phyloP scores from a whole-genome alignment of 148 eudicot genomes.

The Spergularia bocconei region DNA sequence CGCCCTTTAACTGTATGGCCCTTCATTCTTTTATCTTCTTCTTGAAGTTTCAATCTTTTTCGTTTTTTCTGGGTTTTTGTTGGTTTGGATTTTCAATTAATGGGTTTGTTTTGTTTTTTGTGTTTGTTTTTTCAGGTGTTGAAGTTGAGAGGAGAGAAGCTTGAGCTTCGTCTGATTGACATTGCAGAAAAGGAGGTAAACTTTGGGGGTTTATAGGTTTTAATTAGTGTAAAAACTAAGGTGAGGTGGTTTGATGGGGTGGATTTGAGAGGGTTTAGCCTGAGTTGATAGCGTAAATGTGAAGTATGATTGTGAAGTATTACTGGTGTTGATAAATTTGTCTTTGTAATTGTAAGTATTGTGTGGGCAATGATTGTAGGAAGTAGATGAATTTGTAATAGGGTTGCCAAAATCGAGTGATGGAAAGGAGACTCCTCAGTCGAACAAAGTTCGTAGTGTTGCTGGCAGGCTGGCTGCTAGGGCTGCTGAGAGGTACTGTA shows the following conservation, averaged over 20 bases:
- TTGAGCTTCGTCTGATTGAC: slow-evolving; percentile 37
- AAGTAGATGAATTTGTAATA: slow-evolving; percentile 67
- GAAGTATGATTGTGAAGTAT: too few species aligned
- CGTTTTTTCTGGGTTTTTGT: not conserved
- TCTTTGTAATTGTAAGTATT: not conserved
- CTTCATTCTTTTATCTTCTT: not conserved
- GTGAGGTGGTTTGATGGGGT: not conserved
- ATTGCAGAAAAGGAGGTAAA: slow-evolving; percentile 45
- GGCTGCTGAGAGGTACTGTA: slow-evolving; percentile 60
- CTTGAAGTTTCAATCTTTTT: not conserved
- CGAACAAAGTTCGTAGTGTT: slow-evolving; percentile 67
- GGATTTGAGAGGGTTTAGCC: not conserved
- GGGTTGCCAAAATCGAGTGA: slow-evolving; percentile 60
- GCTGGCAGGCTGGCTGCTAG: slow-evolving; percentile 68
- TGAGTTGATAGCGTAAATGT: not conserved
- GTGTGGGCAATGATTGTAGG: slow-evolving; percentile 32
- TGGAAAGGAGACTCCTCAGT: slow-evolving; percentile 60
- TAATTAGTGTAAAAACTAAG: not conserved
- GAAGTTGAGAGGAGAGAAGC: slow-evolving; percentile 42
- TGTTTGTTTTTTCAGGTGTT: slow-evolving; percentile 32
- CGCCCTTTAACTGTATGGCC: slow-evolving; percentile 54
- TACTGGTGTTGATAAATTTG: not conserved
- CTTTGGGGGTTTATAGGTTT: not conserved
- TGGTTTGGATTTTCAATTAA: not conserved
- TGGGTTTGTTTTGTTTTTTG: slow-evolving; percentile 7